Conservation (phyloP, 2,329 filamentous ascomycete species). For the Pseudocercospora fuligena region DNA sequence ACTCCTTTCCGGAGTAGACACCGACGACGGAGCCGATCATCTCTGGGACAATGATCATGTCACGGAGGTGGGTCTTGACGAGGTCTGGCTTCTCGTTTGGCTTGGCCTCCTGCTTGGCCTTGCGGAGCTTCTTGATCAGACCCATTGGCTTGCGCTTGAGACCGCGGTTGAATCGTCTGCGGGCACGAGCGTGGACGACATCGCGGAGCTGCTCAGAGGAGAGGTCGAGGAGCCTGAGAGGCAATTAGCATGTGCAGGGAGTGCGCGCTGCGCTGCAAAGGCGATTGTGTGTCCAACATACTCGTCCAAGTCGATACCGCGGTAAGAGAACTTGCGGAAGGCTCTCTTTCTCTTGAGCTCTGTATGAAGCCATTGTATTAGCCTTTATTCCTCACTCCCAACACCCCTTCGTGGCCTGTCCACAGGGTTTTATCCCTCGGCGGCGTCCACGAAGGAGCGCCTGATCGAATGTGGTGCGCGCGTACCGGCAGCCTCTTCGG, state of each 20-base stretch:
- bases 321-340: slow-evolving; percentile 99
- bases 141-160: slow-evolving; percentile 99
- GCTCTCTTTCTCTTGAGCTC: slow-evolving; percentile 99
- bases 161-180: slow-evolving; percentile 98
- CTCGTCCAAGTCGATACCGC: slow-evolving; percentile 99
- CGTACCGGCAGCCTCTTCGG: slow-evolving; percentile 89
- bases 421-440: slow-evolving; percentile 47
- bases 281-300: slow-evolving; percentile 59
- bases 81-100: slow-evolving; percentile 99
- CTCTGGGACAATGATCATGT: slow-evolving; percentile 99
- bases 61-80: slow-evolving; percentile 98
- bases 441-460: slow-evolving; percentile 35
- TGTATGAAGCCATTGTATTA: slow-evolving; percentile 45
- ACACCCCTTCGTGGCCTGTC: slow-evolving; percentile 48
- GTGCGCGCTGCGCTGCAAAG: slow-evolving; percentile 9
- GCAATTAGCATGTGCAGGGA: slow-evolving; percentile 21
- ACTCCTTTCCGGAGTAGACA: slow-evolving; percentile 99
- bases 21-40: slow-evolving; percentile 99
- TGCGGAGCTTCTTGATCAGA: slow-evolving; percentile 99
- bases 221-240: slow-evolving; percentile 89
- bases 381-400: slow-evolving; percentile 44
- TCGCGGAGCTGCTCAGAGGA: slow-evolving; percentile 98
- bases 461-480: slow-evolving; percentile 30
- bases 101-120: slow-evolving; percentile 97
- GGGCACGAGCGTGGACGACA: slow-evolving; percentile 98